These are phyloP conservation scores for Smallanthus sonchifolius DNA, from an alignment of 129 eudicot genomes.

Conservation along the genomic window DNA sequence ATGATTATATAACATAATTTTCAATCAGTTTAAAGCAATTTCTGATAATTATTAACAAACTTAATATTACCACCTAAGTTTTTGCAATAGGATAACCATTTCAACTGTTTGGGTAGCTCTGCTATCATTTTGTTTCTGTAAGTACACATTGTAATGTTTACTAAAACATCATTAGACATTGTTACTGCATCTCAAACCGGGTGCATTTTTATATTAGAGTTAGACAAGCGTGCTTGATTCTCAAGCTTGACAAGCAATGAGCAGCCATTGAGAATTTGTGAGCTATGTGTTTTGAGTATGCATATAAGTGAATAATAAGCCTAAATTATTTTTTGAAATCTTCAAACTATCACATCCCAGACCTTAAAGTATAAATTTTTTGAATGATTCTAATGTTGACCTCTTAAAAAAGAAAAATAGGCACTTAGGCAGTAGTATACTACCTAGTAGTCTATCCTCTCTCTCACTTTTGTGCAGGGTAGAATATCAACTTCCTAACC, in stretches of 20 bases:
- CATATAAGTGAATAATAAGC: conserved; percentile 1
- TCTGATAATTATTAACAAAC: not conserved
- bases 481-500: conserved; percentile 96
- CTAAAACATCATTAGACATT: not conserved
- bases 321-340: not conserved
- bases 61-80: not conserved
- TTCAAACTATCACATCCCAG: not conserved
- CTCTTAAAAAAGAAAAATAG: not conserved
- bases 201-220: not conserved
- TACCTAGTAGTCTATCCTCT: not conserved
- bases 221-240: not conserved
- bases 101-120: not conserved
- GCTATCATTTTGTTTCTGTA: not conserved
- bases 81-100: not conserved
- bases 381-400: not conserved
- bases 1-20: not conserved
- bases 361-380: not conserved
- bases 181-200: not conserved
- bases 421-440: not conserved
- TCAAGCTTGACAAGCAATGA: not conserved
- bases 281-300: not conserved
- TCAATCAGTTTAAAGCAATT: not conserved
- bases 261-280: not conserved
- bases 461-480: conserved; percentile 47
- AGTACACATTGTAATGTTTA: not conserved